Conservation (phyloP, 768 basidiomycete species). For the Coprinopsis marcescibilis region DNA sequence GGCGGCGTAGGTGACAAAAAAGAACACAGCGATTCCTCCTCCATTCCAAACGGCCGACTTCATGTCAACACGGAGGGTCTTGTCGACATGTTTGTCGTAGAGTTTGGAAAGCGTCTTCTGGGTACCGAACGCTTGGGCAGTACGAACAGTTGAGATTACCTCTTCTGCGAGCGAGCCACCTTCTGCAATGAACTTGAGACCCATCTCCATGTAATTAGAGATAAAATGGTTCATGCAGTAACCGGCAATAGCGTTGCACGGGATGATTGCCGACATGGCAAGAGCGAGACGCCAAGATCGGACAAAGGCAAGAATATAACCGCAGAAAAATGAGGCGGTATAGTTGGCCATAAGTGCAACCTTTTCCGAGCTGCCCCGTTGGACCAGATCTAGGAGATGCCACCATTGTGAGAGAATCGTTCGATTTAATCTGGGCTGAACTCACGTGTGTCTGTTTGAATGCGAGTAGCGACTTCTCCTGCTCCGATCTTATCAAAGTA, state of each 20-base stretch:
- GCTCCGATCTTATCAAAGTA: conserved; percentile 82
- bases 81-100: conserved; percentile 53
- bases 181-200: neutral
- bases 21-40: conserved; percentile 53
- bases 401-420: neutral
- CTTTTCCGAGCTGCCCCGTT: conserved; percentile 80
- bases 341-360: conserved; percentile 54
- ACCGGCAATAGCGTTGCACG: conserved; percentile 64
- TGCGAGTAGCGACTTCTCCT: conserved; percentile 52
- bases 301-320: conserved; percentile 60
- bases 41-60: conserved; percentile 50
- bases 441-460: conserved; percentile 71
- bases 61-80: conserved; percentile 39
- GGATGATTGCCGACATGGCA: conserved; percentile 65
- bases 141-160: conserved; percentile 76
- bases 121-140: conserved; percentile 78
- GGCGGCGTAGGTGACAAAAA: conserved; percentile 65
- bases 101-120: conserved; percentile 49
- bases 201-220: conserved; percentile 43
- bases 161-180: conserved; percentile 62
- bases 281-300: conserved; percentile 70
- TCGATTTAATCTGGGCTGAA: neutral
- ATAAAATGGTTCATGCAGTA: conserved; percentile 55
- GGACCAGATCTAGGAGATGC: conserved; percentile 54
- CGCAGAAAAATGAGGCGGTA: conserved; percentile 60